Evolutionary conservation across 306 rosid species (phyloP).

Genomic region (Phaseolus lunatus): DNA sequence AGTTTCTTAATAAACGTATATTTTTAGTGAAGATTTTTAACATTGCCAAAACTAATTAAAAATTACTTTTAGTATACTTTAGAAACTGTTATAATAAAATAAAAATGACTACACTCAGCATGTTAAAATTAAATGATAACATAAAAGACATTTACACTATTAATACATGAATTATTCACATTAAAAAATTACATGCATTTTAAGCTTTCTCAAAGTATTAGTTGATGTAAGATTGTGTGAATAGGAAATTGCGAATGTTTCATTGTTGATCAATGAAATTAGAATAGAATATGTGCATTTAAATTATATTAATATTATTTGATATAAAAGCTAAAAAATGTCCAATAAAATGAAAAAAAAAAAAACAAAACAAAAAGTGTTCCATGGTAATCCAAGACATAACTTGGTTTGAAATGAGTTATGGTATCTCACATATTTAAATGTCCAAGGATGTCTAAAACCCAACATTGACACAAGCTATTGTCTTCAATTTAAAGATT

Average conservation of each 20-base stretch:
- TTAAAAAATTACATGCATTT: background rate
- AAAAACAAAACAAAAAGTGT: background rate
- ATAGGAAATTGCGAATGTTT: background rate
- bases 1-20: no score
- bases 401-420: background rate
- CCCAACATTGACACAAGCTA: background rate
- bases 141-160: background rate
- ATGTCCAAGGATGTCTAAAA: background rate
- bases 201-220: background rate
- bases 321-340: background rate
- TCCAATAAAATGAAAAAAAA: background rate
- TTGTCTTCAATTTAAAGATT: constrained; percentile 12
- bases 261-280: background rate
- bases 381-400: background rate
- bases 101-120: no score
- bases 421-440: constrained; percentile 2
- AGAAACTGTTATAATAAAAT: no score
- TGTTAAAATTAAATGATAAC: no score
- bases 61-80: no score
- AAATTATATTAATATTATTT: background rate
- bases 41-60: no score
- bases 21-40: no score
- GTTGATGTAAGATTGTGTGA: background rate
- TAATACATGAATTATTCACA: background rate
- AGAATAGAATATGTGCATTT: background rate